Percentiles rank a stretch among this genome's conserved stretches.
Evolutionary conservation across 2,329 filamentous ascomycete genomes (phyloP).

Genomic region (Onygena corvina): DNA sequence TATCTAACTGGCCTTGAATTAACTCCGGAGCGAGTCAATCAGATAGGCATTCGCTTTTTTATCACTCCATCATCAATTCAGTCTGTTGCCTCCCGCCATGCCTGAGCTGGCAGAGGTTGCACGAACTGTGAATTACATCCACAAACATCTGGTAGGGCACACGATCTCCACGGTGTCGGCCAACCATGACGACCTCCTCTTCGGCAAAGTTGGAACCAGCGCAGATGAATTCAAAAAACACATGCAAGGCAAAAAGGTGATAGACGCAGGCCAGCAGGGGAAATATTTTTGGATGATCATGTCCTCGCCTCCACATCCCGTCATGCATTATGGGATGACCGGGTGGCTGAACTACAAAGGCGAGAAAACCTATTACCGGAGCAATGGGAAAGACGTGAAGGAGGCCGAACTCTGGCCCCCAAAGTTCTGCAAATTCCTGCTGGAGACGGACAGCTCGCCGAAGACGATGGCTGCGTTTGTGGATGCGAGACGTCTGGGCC

Average conservation of each 20-base stretch:
- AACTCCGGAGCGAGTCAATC: background rate
- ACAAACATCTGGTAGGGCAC: constrained; percentile 71
- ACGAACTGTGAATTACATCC: constrained; percentile 74
- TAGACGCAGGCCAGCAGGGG: constrained; percentile 68
- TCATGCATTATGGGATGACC: constrained; percentile 72
- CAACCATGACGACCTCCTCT: constrained; percentile 71
- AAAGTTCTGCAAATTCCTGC: constrained; percentile 73
- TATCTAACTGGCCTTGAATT: background rate
- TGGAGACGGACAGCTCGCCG: constrained; percentile 52
- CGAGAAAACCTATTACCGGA: constrained; percentile 68
- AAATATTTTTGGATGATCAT: constrained; percentile 95
- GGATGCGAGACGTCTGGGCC: constrained; percentile 65
- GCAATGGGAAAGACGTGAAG: constrained; percentile 41
- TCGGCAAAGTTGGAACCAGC: constrained; percentile 78
- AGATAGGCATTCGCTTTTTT: background rate
- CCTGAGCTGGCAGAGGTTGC: constrained; percentile 53
- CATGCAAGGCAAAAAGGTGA: constrained; percentile 60
- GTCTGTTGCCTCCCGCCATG: no score
- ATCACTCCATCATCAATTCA: constrained; percentile 9
- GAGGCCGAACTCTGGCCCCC: constrained; percentile 69
- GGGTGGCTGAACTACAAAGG: constrained; percentile 83
- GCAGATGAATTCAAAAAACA: constrained; percentile 61
- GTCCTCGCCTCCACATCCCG: constrained; percentile 64
- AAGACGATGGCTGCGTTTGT: constrained; percentile 66
- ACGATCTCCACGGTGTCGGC: constrained; percentile 58